phyloP scores from a whole-genome alignment of 1,139 yeast genomes.

The Saccharomycopsis crataegensis region DNA sequence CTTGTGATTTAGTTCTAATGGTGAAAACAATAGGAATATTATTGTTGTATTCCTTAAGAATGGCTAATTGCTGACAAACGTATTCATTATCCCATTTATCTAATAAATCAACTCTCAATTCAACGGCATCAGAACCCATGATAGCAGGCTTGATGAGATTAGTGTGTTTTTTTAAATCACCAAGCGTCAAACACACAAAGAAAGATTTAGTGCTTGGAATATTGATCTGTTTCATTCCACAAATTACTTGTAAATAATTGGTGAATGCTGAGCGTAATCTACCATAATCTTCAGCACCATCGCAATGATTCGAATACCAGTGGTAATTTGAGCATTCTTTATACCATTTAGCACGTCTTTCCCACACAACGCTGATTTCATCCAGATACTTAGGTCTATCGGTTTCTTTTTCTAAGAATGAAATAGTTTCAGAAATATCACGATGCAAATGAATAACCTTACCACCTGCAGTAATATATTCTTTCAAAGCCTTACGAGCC shows the following conservation, averaged over 20 bases:
- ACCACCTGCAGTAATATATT: constrained; percentile 43
- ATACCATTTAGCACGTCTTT: constrained; percentile 74
- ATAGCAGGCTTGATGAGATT: constrained; percentile 46
- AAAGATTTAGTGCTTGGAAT: constrained; percentile 49
- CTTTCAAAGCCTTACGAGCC: constrained; percentile 57
- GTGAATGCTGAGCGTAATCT: constrained; percentile 54
- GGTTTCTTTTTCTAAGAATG: constrained; percentile 66
- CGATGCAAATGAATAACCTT: constrained; percentile 88
- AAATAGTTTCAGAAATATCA: constrained; percentile 71
- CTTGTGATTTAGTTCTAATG: constrained; percentile 69
- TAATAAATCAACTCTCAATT: constrained; percentile 71
- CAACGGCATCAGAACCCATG: constrained; percentile 74
- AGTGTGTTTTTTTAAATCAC: constrained; percentile 43
- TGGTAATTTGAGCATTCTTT: constrained; percentile 70
- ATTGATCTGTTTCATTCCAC: constrained; percentile 42
- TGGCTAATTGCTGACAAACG: constrained; percentile 70
- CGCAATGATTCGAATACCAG: constrained; percentile 73
- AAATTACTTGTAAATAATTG: constrained; percentile 50
- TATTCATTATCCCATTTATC: constrained; percentile 41
- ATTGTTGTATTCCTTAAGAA: constrained; percentile 43
- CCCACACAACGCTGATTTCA: constrained; percentile 80
- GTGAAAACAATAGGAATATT: constrained; percentile 77
- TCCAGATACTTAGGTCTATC: constrained; percentile 81
- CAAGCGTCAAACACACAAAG: constrained; percentile 65
- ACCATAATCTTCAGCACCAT: constrained; percentile 45